phyloP scores from a whole-genome alignment of 225 moss, liverwort and hornwort genomes.

The Straminergon stramineum region DNA sequence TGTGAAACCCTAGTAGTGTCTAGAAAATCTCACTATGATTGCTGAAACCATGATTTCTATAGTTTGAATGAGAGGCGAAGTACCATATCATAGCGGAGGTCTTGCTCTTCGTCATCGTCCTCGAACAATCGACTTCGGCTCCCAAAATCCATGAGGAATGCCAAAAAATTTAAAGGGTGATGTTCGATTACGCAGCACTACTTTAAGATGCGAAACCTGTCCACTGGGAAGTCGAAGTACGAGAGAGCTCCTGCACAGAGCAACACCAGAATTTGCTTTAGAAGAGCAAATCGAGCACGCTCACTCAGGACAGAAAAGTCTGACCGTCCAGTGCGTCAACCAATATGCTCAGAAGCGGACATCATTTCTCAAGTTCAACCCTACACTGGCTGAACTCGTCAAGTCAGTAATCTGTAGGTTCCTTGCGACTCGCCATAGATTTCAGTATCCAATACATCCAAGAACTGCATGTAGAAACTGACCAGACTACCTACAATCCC shows the following conservation, averaged over 20 bases:
- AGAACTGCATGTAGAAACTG: background rate
- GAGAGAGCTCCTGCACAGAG: background rate
- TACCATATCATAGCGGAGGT: constrained; percentile 23
- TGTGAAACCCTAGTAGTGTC: background rate
- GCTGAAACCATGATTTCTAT: background rate
- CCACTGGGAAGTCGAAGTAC: background rate
- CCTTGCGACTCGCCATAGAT: background rate
- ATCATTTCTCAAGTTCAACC: background rate
- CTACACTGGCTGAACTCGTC: background rate
- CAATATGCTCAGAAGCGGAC: background rate
- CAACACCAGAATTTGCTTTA: background rate
- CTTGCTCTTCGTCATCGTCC: constrained; percentile 53
- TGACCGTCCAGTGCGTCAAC: background rate
- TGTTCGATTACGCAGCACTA: background rate
- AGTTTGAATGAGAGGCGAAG: background rate
- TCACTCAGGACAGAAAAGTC: background rate
- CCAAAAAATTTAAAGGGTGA: background rate
- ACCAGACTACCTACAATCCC: background rate
- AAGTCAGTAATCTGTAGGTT: background rate
- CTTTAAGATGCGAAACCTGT: background rate
- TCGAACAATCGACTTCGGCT: constrained; percentile 44
- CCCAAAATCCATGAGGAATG: constrained; percentile 31
- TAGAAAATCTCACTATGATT: background rate
- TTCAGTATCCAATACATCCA: background rate
- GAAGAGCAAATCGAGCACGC: background rate